Evolutionary conservation across 148 eudicot genomes (phyloP).

Genomic region (Nepenthes mirabilis): DNA sequence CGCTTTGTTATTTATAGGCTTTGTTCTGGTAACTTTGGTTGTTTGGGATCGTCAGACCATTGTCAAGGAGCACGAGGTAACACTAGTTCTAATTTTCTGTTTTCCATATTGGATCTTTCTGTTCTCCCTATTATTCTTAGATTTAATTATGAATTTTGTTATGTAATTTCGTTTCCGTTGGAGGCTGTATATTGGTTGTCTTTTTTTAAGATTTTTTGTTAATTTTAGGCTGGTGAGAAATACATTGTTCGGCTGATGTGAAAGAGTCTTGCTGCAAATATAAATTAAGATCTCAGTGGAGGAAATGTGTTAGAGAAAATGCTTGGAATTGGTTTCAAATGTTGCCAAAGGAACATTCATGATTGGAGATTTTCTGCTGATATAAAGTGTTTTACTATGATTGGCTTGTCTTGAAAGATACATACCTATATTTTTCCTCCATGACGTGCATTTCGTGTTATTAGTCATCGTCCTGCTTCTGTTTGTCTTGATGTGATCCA

Average conservation of each 20-base stretch:
- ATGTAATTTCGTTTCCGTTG: neutral
- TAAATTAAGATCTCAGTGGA: too few relatives aligned
- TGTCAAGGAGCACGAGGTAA: slow-evolving; percentile 72
- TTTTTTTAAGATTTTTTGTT: slow-evolving; percentile 1
- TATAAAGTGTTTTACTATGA: neutral
- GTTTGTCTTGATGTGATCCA: slow-evolving; percentile 5
- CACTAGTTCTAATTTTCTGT: neutral
- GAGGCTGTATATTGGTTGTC: neutral
- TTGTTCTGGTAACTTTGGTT: slow-evolving; percentile 43
- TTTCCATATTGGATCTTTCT: neutral
- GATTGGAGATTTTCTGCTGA: too few relatives aligned
- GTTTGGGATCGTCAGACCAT: slow-evolving; percentile 97
- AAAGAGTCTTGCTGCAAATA: too few relatives aligned
- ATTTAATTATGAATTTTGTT: too few relatives aligned
- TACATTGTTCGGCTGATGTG: too few relatives aligned
- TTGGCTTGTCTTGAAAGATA: slow-evolving; percentile 11
- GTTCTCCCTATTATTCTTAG: neutral
- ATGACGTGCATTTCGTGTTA: slow-evolving; percentile 8
- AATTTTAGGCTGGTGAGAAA: too few relatives aligned
- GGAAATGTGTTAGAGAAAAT: too few relatives aligned
- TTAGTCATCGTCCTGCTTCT: slow-evolving; percentile 9
- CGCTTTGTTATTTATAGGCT: slow-evolving; percentile 54
- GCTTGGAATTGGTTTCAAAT: too few relatives aligned
- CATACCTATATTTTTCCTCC: slow-evolving; percentile 15
- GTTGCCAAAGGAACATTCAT: too few relatives aligned